Conservation (phyloP, 768 basidiomycete species). For the Candolleomyces efflorescens region DNA sequence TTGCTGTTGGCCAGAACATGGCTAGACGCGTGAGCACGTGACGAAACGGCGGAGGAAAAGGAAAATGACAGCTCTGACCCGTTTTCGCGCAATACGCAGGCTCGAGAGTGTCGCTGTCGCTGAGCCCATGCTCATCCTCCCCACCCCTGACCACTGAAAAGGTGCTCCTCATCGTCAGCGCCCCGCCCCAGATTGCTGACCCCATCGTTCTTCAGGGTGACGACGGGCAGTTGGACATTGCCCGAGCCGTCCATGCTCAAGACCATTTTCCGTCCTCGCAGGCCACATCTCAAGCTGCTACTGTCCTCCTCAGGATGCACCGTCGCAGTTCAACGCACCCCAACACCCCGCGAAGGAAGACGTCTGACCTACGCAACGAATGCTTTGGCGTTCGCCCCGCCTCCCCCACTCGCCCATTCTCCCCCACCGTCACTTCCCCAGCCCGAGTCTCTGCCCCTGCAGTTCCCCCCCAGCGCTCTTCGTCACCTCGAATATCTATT, state of each 20-base stretch:
- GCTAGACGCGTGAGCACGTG: neutral
- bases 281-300: slow-evolving; percentile 46
- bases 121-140: neutral
- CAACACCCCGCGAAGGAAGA: neutral
- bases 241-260: slow-evolving; percentile 71
- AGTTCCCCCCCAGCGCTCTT: no score
- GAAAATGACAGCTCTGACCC: neutral
- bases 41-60: neutral
- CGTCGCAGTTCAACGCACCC: neutral
- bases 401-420: neutral
- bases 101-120: neutral
- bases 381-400: neutral
- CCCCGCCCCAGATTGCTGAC: no score
- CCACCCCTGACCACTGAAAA: no score
- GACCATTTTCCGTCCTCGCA: slow-evolving; percentile 52
- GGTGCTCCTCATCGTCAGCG: no score
- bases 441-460: neutral
- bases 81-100: neutral
- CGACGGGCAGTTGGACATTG: slow-evolving; percentile 20
- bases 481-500: no score
- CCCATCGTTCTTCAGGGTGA: neutral
- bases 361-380: neutral
- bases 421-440: neutral
- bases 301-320: slow-evolving; percentile 19
- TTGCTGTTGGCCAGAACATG: neutral